phyloP scores from a whole-genome alignment of 371 early-diverging fungal species.

The Choanephora cucurbitarum region DNA sequence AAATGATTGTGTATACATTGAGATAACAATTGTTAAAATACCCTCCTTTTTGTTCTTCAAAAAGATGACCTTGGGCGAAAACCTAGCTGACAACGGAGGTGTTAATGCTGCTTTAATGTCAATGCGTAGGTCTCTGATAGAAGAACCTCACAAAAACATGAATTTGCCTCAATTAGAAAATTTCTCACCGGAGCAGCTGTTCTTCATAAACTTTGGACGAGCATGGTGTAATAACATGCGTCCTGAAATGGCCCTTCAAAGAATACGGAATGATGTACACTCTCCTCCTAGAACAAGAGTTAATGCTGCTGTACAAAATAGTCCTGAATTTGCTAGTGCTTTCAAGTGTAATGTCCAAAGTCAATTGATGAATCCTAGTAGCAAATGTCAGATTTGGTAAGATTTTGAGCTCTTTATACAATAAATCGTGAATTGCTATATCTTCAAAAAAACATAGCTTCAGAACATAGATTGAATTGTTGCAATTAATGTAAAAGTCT shows the following conservation, averaged over 20 bases:
- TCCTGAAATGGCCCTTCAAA: constrained; percentile 29
- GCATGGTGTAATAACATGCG: constrained; percentile 41
- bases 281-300: constrained; percentile 51
- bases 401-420: not conserved
- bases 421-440: too few relatives aligned
- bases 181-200: constrained; percentile 43
- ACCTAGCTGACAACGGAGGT: constrained; percentile 81
- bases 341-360: constrained; percentile 49
- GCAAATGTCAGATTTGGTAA: constrained; percentile 48
- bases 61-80: constrained; percentile 65
- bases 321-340: constrained; percentile 52
- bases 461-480: too few relatives aligned
- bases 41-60: too few relatives aligned
- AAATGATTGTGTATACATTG: too few relatives aligned
- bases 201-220: constrained; percentile 46
- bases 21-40: too few relatives aligned
- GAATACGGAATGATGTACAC: constrained; percentile 44
- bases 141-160: constrained; percentile 6
- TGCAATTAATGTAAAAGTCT: too few relatives aligned
- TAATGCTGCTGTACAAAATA: constrained; percentile 61
- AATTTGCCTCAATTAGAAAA: constrained; percentile 16
- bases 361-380: constrained; percentile 43
- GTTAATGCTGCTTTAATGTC: constrained; percentile 40
- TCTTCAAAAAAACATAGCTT: too few relatives aligned
- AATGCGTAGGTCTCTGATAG: constrained; percentile 15